These are phyloP conservation scores for Trichoderma simmonsii DNA, from an alignment of 2,329 filamentous ascomycete species.

Conservation along the genomic window DNA sequence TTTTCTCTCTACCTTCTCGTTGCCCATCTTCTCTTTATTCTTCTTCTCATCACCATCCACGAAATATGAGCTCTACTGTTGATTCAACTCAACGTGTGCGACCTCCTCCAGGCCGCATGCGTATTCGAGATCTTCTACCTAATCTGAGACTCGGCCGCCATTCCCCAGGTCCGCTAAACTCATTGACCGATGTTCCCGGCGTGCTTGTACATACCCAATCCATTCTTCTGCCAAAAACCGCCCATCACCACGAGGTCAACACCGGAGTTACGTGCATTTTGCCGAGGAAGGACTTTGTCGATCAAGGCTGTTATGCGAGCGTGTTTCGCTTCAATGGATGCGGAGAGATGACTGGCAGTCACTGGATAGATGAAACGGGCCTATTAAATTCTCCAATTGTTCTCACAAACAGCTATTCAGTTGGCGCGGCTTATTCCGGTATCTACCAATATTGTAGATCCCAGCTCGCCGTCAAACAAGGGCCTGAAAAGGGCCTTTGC, in stretches of 20 bases:
- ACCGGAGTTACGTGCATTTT: slow-evolving; percentile 47
- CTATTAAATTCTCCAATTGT: slow-evolving; percentile 54
- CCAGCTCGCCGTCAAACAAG: slow-evolving; percentile 41
- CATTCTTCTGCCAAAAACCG: slow-evolving; percentile 28
- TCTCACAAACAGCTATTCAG: slow-evolving; percentile 53
- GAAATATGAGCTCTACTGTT: not conserved
- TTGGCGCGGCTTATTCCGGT: slow-evolving; percentile 46
- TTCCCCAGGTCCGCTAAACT: slow-evolving; percentile 41
- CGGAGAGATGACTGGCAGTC: slow-evolving; percentile 55
- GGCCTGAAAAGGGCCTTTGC: slow-evolving; percentile 37
- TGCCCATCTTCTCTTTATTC: not conserved
- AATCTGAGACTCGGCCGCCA: slow-evolving; percentile 39
- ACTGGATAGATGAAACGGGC: slow-evolving; percentile 57
- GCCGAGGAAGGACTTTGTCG: slow-evolving; percentile 40
- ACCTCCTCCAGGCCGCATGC: slow-evolving; percentile 17
- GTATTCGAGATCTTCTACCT: slow-evolving; percentile 40
- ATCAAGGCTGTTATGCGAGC: slow-evolving; percentile 41
- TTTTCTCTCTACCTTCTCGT: too few species aligned
- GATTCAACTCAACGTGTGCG: not conserved
- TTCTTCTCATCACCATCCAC: too few species aligned
- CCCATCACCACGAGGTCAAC: slow-evolving; percentile 30
- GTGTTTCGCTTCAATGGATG: slow-evolving; percentile 57
- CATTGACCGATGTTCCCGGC: slow-evolving; percentile 44
- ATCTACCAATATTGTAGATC: slow-evolving; percentile 45
- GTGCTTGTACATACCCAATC: slow-evolving; percentile 42